Evolutionary conservation across 345 rosid species (phyloP), one percentile per base, ranked within the genome.

Genomic region (Toxicodendron radicans): DNA sequence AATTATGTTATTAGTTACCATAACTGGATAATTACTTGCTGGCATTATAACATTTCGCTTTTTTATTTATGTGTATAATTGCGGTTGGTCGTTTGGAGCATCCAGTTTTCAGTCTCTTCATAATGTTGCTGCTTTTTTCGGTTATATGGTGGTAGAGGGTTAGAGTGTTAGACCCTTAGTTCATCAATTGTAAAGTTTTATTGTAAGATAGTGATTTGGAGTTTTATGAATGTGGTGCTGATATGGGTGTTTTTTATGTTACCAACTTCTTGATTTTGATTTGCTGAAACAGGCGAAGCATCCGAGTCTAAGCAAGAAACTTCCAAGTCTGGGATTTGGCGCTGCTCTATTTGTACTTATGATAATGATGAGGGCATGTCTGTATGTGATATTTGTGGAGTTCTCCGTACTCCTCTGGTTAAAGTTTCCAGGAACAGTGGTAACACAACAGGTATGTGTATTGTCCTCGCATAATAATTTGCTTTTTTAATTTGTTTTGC

Each of bases 321-420:
- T 23, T 33, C 45, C 14, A 71, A 74, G 69, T 48, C 69, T 27
- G 73, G 73, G 46, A 10, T 83, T 68, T 93, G 99, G 99, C 75
- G 91, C 56, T 93, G 98, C 84, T 74, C 92, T 23, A 88, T 93
- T 68, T 93, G 99, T 81, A 93, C 97, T 21, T 93, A 93, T 71
- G 97, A 96, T 70, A 96, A 96, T 74, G 92, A 87, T 6, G 95
- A 87, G 70, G 58, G 79, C 70, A 66, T 96, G 93, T 69, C 84
- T 73, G 88, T 76, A 13, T 96, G 99, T 82, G 99, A 96, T 81
- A 85, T 96, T 41, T 93, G 99, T 68, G 98, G 97, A 69, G 95
- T 93, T 80, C 82, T 96, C 78, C 92, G 93, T 18, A 75, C 75
- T 68, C 92, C 97, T 18, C 73, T 76, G 57, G 78, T 81, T n/a